These are phyloP conservation scores for Penicillium sp. DNA, from an alignment of 2,329 filamentous ascomycete genomes.

Conservation along the genomic window DNA sequence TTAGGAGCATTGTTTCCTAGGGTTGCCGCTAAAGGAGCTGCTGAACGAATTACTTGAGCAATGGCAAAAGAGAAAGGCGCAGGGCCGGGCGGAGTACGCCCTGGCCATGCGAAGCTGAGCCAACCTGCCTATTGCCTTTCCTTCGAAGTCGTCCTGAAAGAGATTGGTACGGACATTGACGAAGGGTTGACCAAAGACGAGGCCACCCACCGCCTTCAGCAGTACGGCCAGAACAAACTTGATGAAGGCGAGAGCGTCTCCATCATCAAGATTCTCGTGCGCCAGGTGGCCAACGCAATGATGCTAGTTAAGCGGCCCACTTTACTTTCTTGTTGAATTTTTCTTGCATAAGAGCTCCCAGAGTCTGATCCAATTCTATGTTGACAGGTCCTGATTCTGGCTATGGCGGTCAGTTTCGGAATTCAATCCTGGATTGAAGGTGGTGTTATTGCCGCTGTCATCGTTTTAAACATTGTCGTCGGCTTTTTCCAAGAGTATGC, in stretches of 20 bases:
- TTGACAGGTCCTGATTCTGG: conserved; percentile 73
- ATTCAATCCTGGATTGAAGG: conserved; percentile 64
- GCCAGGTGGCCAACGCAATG: conserved; percentile 76
- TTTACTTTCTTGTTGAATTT: too few relatives aligned
- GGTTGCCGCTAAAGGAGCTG: background rate
- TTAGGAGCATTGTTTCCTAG: background rate
- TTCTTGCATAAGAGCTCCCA: background rate
- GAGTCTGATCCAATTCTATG: conserved; percentile 16
- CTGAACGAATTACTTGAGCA: background rate
- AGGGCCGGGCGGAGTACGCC: background rate
- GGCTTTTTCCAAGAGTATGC: conserved; percentile 66
- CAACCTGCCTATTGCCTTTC: conserved; percentile 67
- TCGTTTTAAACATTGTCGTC: conserved; percentile 61
- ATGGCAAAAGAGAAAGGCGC: conserved; percentile 11
- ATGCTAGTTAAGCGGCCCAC: conserved; percentile 58
- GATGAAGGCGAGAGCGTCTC: conserved; percentile 68
- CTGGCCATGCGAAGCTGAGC: conserved; percentile 53
- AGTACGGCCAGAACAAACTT: conserved; percentile 67
- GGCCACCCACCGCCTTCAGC: conserved; percentile 59
- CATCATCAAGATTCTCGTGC: conserved; percentile 74
- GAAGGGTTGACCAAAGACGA: conserved; percentile 63
- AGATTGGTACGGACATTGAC: conserved; percentile 61
- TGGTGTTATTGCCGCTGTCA: conserved; percentile 64
- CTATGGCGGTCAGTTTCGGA: conserved; percentile 69
- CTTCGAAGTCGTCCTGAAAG: conserved; percentile 57